Percentiles rank a stretch among this genome's conserved stretches.
Evolutionary conservation across 208 protist genomes (phyloP).

Genomic region (Herpetomonas samuelpessoai): DNA sequence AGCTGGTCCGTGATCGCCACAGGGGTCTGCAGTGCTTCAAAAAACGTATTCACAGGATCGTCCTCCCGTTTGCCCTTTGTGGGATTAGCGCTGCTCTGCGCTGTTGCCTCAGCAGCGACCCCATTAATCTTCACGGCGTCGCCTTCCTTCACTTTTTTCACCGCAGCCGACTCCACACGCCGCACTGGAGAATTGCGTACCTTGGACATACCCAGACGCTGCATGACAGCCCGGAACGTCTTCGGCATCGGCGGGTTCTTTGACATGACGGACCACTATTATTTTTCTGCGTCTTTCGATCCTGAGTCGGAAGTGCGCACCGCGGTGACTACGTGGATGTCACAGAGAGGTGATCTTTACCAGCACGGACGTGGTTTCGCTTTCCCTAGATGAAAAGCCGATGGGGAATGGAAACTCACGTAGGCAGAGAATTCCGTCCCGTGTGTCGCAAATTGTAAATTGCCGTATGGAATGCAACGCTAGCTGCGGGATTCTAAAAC

Average conservation of each 20-base stretch:
- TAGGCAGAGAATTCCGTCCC: no score
- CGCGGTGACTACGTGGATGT: no score
- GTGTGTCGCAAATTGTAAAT: no score
- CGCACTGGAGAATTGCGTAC: not conserved
- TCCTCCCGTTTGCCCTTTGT: not conserved
- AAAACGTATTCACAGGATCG: not conserved
- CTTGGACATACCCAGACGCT: conserved; percentile 16
- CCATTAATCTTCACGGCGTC: conserved; percentile 25
- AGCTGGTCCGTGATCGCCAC: not conserved
- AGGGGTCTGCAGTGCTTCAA: not conserved
- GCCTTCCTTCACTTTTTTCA: conserved; percentile 20
- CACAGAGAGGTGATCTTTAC: no score
- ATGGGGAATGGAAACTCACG: no score
- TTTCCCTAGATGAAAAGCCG: no score
- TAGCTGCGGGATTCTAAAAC: no score
- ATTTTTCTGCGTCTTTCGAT: no score
- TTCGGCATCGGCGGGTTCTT: not conserved
- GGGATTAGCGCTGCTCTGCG: no score
- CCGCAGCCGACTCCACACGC: not conserved
- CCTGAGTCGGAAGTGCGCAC: no score
- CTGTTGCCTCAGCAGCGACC: not conserved
- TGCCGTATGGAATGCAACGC: no score
- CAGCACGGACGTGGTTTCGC: no score
- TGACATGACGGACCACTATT: not conserved
- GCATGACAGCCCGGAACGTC: conserved; percentile 14